A percentile compares a stretch with the other conserved stretches of the same genome.
These are phyloP conservation scores for Dendrothele bispora DNA, from an alignment of 768 basidiomycete genomes.

Conservation along the genomic window DNA sequence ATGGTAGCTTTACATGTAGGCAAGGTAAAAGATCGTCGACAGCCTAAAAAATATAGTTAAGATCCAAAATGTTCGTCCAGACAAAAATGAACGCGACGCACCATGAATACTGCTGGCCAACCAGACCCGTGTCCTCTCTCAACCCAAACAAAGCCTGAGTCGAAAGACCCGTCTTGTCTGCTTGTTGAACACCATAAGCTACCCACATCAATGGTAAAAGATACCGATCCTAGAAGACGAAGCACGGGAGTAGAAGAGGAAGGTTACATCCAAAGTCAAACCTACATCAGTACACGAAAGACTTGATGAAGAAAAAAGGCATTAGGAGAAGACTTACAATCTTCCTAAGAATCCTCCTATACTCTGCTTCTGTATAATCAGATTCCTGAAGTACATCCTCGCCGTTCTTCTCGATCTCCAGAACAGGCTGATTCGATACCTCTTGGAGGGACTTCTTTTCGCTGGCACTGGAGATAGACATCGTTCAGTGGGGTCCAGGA, in stretches of 20 bases:
- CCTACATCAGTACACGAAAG: neutral
- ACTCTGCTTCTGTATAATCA: constrained; percentile 8
- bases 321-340: neutral
- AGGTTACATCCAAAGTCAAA: too few species aligned
- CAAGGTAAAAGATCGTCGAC: constrained; percentile 10
- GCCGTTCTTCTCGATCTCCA: too few species aligned
- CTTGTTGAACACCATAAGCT: constrained; percentile 11
- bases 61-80: neutral
- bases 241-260: too few species aligned
- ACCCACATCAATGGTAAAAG: constrained; percentile 12
- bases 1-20: constrained; percentile 6
- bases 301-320: neutral
- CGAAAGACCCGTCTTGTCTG: constrained; percentile 8
- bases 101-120: constrained; percentile 12
- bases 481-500: too few species aligned
- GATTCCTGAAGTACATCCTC: constrained; percentile 4
- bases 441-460: too few species aligned
- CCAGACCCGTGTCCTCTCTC: constrained; percentile 8
- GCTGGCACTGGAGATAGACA: too few species aligned
- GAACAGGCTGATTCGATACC: too few species aligned
- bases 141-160: constrained; percentile 9
- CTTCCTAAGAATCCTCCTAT: constrained; percentile 5
- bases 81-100: neutral
- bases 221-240: constrained; percentile 3
- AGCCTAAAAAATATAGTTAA: constrained; percentile 5